Percentiles rank a stretch among this genome's conserved stretches.
These are phyloP conservation scores for Trichoderma semiorbis DNA, from an alignment of 2,329 filamentous ascomycete genomes.

Conservation along the genomic window DNA sequence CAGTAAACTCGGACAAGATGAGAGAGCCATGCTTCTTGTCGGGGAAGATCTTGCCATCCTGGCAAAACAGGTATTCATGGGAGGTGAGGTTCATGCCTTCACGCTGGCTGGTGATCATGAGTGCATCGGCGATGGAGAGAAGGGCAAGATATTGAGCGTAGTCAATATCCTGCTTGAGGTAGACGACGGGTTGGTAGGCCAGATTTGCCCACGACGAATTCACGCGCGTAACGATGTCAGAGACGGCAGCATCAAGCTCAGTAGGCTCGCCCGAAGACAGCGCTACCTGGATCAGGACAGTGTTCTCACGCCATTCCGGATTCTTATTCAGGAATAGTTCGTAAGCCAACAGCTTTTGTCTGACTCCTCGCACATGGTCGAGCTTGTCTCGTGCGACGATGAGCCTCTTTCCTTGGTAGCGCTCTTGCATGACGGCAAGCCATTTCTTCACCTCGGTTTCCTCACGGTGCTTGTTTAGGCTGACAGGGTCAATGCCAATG, in stretches of 20 bases:
- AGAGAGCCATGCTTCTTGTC: slow-evolving; percentile 82
- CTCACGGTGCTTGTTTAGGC: slow-evolving; percentile 66
- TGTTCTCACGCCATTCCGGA: slow-evolving; percentile 81
- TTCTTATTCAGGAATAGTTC: slow-evolving; percentile 94
- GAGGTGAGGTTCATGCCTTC: slow-evolving; percentile 97
- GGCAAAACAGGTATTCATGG: slow-evolving; percentile 90
- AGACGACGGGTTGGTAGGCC: slow-evolving; percentile 87
- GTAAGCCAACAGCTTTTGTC: slow-evolving; percentile 88
- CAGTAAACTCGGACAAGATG: slow-evolving; percentile 93
- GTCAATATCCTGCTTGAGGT: slow-evolving; percentile 90
- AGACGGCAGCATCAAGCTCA: slow-evolving; percentile 82
- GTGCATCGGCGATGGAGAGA: slow-evolving; percentile 80
- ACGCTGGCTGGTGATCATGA: slow-evolving; percentile 92
- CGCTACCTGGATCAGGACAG: slow-evolving; percentile 90
- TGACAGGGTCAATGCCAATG: slow-evolving; percentile 86
- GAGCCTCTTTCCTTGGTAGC: slow-evolving; percentile 82
- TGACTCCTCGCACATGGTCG: slow-evolving; percentile 85
- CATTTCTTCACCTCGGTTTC: slow-evolving; percentile 72
- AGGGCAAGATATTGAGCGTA: slow-evolving; percentile 92
- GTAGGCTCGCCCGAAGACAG: slow-evolving; percentile 85
- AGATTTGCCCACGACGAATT: slow-evolving; percentile 89
- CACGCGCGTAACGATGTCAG: slow-evolving; percentile 90
- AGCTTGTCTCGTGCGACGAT: slow-evolving; percentile 94
- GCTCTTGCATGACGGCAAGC: slow-evolving; percentile 75
- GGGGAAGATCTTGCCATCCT: slow-evolving; percentile 69